Evolutionary conservation across 306 rosid genomes (phyloP), one percentile per base, ranked within the genome.

Genomic region (Sicyos edulis): DNA sequence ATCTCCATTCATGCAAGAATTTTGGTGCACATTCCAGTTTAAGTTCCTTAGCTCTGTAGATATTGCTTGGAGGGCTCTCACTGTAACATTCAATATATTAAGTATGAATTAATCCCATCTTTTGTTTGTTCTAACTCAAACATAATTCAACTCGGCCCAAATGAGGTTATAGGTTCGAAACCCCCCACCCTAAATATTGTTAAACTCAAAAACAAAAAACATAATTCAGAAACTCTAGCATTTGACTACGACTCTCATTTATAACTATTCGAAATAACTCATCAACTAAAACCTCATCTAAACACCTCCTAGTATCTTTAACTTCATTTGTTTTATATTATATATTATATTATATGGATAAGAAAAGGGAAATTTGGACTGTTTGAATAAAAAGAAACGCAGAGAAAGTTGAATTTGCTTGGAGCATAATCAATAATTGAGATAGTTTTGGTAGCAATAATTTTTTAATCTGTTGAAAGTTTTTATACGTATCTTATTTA

Each of bases 51-150:
- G 65, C 26, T 80, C 81, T 51, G 66, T 57, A 9, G 88, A 83
- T 73, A 90, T 86, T 82, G 88, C 62, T 80, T 80, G 76, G 52
- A 82, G 83, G 63, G 72, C 54, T 68, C 49, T 58, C 80, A 82
- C 86, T 82, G 83, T 67, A 3, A 0, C 55, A 7, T n/a, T 34
- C 40, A 21, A 14, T 72, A 24, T 49, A 19, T 61, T 42, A 49
- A 32, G 20, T 32, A 34, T 61, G 14, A 32, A 26, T 54, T 19
- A 12, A 45, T 40, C 45, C 4, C 26, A 54, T 54, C 5, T 4
- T 32, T 3, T 0, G 2, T 17, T 54, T 54, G 24, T 17, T 54
- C 52, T 42, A 32, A 32, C 37, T 32, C 5, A 32, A 32, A 32
- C 37, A 32, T 32, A 32, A 32, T 32, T 32, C 37, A 32, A 32